Conservation (phyloP, 2,329 filamentous ascomycete species). For the Phyllosticta paracitricarpa region DNA sequence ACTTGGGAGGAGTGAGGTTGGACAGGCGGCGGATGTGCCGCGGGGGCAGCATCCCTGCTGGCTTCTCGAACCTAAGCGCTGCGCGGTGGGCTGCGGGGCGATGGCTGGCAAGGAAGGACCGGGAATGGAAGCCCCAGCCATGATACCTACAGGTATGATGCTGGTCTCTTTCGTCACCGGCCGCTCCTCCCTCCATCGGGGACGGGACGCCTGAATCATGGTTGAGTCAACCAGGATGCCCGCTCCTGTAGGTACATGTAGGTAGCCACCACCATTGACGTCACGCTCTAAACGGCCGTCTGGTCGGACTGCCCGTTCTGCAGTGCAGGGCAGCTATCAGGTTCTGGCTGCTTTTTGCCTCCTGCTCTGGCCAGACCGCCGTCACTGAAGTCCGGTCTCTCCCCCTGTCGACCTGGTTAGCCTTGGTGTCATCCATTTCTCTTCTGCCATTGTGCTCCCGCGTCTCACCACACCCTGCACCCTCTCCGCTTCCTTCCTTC, state of each 20-base stretch:
- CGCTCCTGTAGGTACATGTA: too few relatives aligned
- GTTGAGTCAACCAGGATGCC: not conserved
- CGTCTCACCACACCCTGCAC: not conserved
- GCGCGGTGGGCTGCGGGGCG: not conserved
- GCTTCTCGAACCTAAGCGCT: not conserved
- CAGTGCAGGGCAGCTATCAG: not conserved
- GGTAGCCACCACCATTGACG: not conserved
- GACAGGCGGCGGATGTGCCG: not conserved
- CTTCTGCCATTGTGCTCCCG: not conserved
- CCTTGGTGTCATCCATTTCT: not conserved
- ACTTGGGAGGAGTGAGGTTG: not conserved
- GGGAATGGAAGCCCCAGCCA: not conserved
- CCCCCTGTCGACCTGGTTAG: not conserved
- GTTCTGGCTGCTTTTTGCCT: not conserved
- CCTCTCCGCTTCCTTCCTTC: not conserved
- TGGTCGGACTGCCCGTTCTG: not conserved
- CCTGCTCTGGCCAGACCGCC: not conserved
- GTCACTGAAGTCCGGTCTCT: not conserved
- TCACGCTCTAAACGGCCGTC: not conserved
- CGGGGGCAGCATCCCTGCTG: not conserved
- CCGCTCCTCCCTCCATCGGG: not conserved
- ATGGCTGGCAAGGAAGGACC: not conserved
- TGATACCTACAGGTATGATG: not conserved
- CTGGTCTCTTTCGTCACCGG: not conserved
- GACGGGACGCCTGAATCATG: not conserved